These are phyloP conservation scores for Tylopilus balloui DNA, from an alignment of 768 basidiomycete species.

Conservation along the genomic window DNA sequence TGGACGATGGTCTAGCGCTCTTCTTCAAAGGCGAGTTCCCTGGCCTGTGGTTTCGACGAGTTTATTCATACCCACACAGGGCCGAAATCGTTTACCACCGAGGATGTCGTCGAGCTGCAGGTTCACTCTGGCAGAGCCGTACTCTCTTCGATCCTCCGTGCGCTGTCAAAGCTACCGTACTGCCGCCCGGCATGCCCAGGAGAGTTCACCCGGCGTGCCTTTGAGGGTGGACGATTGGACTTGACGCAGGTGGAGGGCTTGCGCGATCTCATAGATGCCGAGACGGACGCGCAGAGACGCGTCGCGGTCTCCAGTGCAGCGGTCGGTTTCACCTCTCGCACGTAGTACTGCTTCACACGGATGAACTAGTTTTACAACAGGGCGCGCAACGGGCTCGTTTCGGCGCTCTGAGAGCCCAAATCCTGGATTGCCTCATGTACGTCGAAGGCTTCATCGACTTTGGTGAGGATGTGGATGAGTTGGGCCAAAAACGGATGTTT, in stretches of 20 bases:
- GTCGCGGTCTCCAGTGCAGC: conserved; percentile 64
- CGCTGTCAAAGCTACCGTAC: conserved; percentile 56
- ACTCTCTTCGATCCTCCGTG: conserved; percentile 61
- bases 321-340: conserved; percentile 41
- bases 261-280: conserved; percentile 82
- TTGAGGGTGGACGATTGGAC: conserved; percentile 75
- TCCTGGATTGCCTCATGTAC: conserved; percentile 70
- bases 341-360: not conserved
- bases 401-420: conserved; percentile 57
- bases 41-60: not conserved
- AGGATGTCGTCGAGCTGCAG: conserved; percentile 81
- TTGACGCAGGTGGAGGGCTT: conserved; percentile 87
- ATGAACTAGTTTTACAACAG: conserved; percentile 36
- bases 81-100: conserved; percentile 78
- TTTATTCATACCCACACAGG: conserved; percentile 37
- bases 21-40: conserved; percentile 65
- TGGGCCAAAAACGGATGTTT: conserved; percentile 72
- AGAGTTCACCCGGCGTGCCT: conserved; percentile 85
- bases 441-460: conserved; percentile 92
- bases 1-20: conserved; percentile 80
- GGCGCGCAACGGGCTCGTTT: conserved; percentile 58
- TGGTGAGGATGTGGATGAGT: conserved; percentile 79
- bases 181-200: conserved; percentile 80
- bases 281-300: conserved; percentile 78
- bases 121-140: conserved; percentile 84